phyloP scores from a whole-genome alignment of 495 filamentous ascomycete genomes.

The Xylaria bambusicola region DNA sequence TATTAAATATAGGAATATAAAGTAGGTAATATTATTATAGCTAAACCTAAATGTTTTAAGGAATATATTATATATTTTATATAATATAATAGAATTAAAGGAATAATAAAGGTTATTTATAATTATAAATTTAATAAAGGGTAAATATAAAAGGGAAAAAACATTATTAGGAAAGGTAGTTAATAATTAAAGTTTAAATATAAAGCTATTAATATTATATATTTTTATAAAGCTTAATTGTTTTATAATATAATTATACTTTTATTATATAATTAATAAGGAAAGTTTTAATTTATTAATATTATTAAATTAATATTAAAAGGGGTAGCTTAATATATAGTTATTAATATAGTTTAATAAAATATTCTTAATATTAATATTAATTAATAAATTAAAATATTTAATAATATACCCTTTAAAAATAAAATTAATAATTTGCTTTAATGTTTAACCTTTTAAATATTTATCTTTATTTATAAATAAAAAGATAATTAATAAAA shows the following conservation, averaged over 20 bases:
- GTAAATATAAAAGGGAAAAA: neutral
- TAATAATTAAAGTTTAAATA: neutral
- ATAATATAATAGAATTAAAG: neutral
- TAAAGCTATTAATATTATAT: conserved; percentile 2
- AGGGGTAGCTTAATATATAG: neutral
- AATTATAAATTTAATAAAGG: neutral
- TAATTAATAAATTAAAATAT: too few species aligned
- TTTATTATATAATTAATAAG: neutral
- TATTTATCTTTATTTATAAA: too few species aligned
- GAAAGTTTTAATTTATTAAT: neutral
- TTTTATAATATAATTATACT: neutral
- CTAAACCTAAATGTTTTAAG: neutral
- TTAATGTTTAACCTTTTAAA: too few species aligned
- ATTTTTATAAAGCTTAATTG: neutral
- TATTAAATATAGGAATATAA: neutral
- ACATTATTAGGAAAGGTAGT: neutral
- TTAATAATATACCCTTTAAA: too few species aligned
- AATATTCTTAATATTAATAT: neutral
- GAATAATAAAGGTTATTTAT: neutral
- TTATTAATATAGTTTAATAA: neutral
- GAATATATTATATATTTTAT: neutral
- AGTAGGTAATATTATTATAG: neutral
- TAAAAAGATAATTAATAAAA: too few species aligned
- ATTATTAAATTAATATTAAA: neutral
- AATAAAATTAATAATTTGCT: too few species aligned